Conservation (phyloP, 139 green algal species). For the Coccomyxa sp. region DNA sequence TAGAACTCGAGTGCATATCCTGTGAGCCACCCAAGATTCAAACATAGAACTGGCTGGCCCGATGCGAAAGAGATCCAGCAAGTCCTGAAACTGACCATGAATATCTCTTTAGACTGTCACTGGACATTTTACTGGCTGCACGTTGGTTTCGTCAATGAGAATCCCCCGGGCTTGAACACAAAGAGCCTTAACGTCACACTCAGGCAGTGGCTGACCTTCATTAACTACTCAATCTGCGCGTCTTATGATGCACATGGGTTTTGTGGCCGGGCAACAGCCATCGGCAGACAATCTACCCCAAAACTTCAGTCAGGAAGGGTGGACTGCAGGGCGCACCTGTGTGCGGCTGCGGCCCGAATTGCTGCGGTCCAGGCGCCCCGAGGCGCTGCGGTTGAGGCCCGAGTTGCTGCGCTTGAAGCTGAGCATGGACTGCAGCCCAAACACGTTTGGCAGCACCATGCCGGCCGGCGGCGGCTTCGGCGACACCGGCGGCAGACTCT, state of each 20-base stretch:
- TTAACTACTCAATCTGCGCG: constrained; percentile 77
- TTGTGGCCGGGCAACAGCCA: too few species aligned
- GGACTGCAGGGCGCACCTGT: too few species aligned
- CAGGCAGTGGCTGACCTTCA: constrained; percentile 85
- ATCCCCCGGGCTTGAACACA: constrained; percentile 93
- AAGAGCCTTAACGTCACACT: constrained; percentile 85
- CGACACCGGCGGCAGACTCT: neutral
- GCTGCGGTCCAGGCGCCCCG: neutral
- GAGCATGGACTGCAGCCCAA: neutral
- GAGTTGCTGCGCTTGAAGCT: neutral
- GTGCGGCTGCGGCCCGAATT: neutral
- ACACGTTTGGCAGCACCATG: neutral
- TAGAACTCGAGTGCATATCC: too few species aligned
- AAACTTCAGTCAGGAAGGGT: too few species aligned
- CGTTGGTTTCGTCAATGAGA: constrained; percentile 89
- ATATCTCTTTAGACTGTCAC: constrained; percentile 98
- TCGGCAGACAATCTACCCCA: too few species aligned
- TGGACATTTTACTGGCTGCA: constrained; percentile 89
- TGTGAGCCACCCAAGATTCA: too few species aligned
- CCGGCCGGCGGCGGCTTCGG: too few species aligned
- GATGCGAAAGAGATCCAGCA: constrained; percentile 93
- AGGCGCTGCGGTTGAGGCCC: neutral
- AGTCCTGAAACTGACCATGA: constrained; percentile 96
- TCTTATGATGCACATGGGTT: neutral
- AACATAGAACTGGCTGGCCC: too few species aligned